Percentiles rank a stretch among this genome's conserved stretches.
Conservation (phyloP, 2,329 filamentous ascomycete genomes). For the Verticillium isaacii region DNA sequence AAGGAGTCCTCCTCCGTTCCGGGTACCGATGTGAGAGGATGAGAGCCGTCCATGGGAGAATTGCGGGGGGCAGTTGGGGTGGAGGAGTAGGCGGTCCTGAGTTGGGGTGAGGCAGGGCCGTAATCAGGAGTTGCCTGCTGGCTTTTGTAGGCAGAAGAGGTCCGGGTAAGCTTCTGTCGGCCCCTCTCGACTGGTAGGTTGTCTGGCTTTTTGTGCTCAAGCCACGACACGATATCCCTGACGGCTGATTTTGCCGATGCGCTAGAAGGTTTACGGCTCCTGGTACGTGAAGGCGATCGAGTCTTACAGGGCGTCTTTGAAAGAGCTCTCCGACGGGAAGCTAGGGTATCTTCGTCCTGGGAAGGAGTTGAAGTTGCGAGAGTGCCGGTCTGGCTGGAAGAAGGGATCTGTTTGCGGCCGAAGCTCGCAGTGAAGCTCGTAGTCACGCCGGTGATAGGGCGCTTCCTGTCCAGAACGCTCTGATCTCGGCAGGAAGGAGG, state of each 20-base stretch:
- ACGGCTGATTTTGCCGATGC: background rate
- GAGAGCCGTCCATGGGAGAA: background rate
- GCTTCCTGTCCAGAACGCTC: conserved; percentile 10
- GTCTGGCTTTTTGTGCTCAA: background rate
- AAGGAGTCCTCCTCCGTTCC: background rate
- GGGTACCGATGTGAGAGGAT: background rate
- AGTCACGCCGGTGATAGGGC: conserved; percentile 6
- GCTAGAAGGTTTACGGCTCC: background rate
- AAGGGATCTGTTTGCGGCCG: conserved; percentile 1
- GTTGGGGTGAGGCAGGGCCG: background rate
- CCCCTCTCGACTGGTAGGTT: background rate
- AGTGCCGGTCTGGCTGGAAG: background rate
- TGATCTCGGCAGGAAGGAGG: conserved; percentile 7
- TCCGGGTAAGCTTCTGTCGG: background rate
- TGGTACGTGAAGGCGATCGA: background rate
- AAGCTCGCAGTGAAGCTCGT: conserved; percentile 11
- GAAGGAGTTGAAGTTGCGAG: background rate
- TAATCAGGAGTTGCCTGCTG: background rate
- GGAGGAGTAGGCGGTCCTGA: background rate
- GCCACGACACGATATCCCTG: background rate
- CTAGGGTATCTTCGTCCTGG: background rate
- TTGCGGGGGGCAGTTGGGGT: background rate
- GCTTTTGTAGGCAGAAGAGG: background rate
- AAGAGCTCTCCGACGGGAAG: background rate
- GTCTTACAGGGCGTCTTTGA: background rate